Base-by-base conservation (phyloP, 345 rosid species). In the Cardiospermum halicacabum region DNA sequence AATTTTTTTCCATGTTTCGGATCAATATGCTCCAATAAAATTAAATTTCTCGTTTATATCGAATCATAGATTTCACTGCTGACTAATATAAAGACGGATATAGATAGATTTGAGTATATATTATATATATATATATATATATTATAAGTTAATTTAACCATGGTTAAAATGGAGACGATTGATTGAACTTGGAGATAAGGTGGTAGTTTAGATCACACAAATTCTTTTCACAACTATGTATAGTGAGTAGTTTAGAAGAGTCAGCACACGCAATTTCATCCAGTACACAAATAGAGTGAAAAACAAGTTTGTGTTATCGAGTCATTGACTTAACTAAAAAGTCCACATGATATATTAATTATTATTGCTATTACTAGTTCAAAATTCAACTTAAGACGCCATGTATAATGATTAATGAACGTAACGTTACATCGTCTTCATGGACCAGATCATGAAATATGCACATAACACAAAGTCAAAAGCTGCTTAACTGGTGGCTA, bases 221-320 rank as follows among this genome's bases (percentile, higher is more conserved):
- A n/a, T n/a, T n/a, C n/a, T n/a, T n/a, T n/a, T n/a, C n/a, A n/a
- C n/a, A n/a, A n/a, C 42, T 34, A 45, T 36, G 3, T 0, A 53
- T 26, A n/a, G n/a, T 53, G 24, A 21, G 45, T 61, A 31, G 8
- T 25, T 12, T 50, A 39, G 27, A 25, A n/a, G 53, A 45, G 27
- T 58, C 60, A 31, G 18, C 50, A 22, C 55, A 54, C 54, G 47
- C 57, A 62, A 62, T 66, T 62, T 32, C 27, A n/a, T n/a, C n/a
- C n/a, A n/a, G n/a, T 28, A 61, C n/a, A 24, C 43, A 58, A 16
- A 22, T 37, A 42, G 54, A 65, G 54, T 40, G 42, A 28, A 65
- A 42, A 28, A 16, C 7, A 55, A 42, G 53, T 18, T 3, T 48
- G 11, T 7, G 28, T 19, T 32, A 2, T 62, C 36, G 7, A 7